Base-by-base conservation (phyloP, 192 early-diverging fungal genomes). In the Coemansia sp. region DNA sequence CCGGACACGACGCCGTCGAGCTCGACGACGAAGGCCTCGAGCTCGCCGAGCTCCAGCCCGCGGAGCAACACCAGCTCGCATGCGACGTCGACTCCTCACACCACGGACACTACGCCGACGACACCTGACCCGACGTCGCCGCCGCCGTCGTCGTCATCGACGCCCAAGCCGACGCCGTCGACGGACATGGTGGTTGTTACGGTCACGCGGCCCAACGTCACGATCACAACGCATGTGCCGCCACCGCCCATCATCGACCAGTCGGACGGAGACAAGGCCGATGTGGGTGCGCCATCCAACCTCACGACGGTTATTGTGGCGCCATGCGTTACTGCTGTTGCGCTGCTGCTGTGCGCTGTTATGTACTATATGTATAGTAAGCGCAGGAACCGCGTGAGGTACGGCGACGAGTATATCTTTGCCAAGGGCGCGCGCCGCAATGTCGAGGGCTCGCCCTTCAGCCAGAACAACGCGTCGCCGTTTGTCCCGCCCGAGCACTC, bases 191-290 rank as follows among this genome's bases (percentile, higher is more conserved):
- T 65, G 17, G n/a, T 81, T 14, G 73, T 81, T 13, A 81, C 78
- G 9, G 60, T 73, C 6, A 81, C 78, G 41, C 67, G 78, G 57
- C 69, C 73, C 6, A 70, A 70, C 36, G 19, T 44, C 7, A 75
- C 74, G 5, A 65, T 50, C 8, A 81, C 78, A 6, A 74, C 78
- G 14, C 16, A 42, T 50, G 59, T 73, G 42, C 69, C 62, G 21
- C 63, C 66, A 9, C 45, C 70, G 24, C 75, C 75, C 1, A 75
- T 74, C 34, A 81, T 81, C 61, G 78, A 81, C 57, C 63, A 73
- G 63, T 63, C 67, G 27, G 63, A 82, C 63, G 79, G 75, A 37
- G 71, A 74, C 59, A 82, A 82, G 75, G 79, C 78, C 7, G 68
- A 82, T 39, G 74, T 77, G 2, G 75, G 75, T 4, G 24, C 67